These are phyloP conservation scores for Penicillium griseofulvum DNA, from an alignment of 2,329 filamentous ascomycete species.

Conservation along the genomic window DNA sequence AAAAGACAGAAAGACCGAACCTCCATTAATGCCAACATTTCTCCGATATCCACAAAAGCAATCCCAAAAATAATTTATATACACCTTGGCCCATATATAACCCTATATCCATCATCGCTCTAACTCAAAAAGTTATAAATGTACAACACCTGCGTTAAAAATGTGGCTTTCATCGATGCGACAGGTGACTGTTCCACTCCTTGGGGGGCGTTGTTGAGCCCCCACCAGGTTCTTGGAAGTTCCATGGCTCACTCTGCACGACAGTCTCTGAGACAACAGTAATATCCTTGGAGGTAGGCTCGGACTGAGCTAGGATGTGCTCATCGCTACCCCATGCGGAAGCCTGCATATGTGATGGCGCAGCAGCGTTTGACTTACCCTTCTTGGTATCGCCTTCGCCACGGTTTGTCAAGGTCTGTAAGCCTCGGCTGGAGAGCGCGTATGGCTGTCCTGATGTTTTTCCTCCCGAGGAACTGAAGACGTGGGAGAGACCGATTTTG, in stretches of 20 bases:
- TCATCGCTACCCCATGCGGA: conserved; percentile 33
- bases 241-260: conserved; percentile 24
- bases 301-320: conserved; percentile 18
- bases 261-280: conserved; percentile 29
- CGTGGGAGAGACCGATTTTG: conserved; percentile 26
- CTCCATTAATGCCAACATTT: not conserved
- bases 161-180: not conserved
- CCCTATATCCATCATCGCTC: not conserved
- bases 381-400: conserved; percentile 13
- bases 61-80: not conserved
- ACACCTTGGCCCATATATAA: not conserved
- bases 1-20: not conserved
- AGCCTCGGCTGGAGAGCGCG: conserved; percentile 19
- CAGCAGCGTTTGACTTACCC: conserved; percentile 9
- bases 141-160: not conserved
- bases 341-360: conserved; percentile 13
- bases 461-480: conserved; percentile 25
- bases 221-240: not conserved
- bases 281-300: conserved; percentile 18
- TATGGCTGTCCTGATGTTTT: conserved; percentile 20
- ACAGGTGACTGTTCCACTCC: conserved; percentile 8
- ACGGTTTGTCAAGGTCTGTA: conserved; percentile 14
- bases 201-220: conserved; percentile 12
- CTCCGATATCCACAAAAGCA: not conserved
- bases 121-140: not conserved